phyloP scores from a whole-genome alignment of 495 filamentous ascomycete species.

The Hypoxylon fuscum region DNA sequence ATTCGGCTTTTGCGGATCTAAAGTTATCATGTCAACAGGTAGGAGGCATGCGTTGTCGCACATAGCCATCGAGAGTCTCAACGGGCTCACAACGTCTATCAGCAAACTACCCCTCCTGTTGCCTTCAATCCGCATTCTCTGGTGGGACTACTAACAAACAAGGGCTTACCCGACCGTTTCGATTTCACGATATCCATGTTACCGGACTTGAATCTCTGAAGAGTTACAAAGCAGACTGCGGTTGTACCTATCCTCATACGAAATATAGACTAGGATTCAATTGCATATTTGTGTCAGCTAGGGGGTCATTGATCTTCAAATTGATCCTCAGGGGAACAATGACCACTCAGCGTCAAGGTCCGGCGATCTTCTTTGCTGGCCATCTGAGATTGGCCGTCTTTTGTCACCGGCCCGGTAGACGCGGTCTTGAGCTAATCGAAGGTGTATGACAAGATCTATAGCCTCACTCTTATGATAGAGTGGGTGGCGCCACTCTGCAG shows the following conservation, averaged over 20 bases:
- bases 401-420: conserved; percentile 37
- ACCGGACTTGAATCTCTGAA: conserved; percentile 25
- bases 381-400: conserved; percentile 36
- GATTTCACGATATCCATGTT: conserved; percentile 31
- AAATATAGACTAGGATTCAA: conserved; percentile 27
- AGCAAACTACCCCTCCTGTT: conserved; percentile 21
- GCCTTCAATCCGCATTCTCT: conserved; percentile 11
- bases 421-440: conserved; percentile 23
- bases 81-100: conserved; percentile 34
- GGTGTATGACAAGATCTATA: conserved; percentile 35
- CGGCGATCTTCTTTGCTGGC: conserved; percentile 36
- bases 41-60: too few relatives aligned
- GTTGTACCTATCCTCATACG: conserved; percentile 15
- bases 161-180: conserved; percentile 32
- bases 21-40: too few relatives aligned
- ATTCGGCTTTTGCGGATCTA: conserved; percentile 2
- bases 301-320: conserved; percentile 25
- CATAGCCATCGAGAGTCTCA: conserved; percentile 28
- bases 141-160: conserved; percentile 22
- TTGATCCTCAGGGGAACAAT: conserved; percentile 40
- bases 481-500: conserved; percentile 23
- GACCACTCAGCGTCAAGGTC: conserved; percentile 36
- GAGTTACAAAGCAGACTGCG: background rate
- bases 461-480: conserved; percentile 24
- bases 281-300: conserved; percentile 29